Evolutionary conservation across 2,329 filamentous ascomycete genomes (phyloP), one percentile per base, ranked within the genome.

Genomic region (Arachnopeziza araneosa): DNA sequence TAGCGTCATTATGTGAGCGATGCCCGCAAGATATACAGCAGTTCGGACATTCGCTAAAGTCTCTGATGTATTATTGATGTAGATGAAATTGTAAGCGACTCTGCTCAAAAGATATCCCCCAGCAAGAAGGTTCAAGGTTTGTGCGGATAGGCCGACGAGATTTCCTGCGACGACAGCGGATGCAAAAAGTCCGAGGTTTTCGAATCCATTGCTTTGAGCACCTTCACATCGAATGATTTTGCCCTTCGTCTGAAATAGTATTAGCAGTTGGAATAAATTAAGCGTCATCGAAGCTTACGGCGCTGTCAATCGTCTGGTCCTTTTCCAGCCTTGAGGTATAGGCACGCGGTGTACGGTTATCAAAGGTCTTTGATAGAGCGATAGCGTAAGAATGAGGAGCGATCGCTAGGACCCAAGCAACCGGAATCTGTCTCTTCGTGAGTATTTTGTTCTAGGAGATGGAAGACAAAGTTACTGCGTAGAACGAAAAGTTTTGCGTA

Each of bases 141-240:
- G 4, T 22, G 59, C 44, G 22, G 64, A 53, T 21, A 77, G 56
- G 12, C 67, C 67, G 2, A 74, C 74, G 0, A 70, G 50, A 54
- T 75, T 77, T 7, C 70, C 75, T 0, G 75, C 75, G 1, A 74
- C 68, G 1, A 77, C 70, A 9, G 73, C 72, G 0, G 74, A 67
- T 6, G 74, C 73, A 58, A 75, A 77, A 23, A 76, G 67, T 19
- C 71, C 72, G 5, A 78, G 56, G 54, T 75, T 77, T 63, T 77
- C 75, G 50, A 75, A 71, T 19, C 72, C 71, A 56, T 77, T 77
- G 9, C 62, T 59, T 59, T 71, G 68, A 1, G 75, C 75, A 6
- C 68, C 70, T 65, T 77, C 74, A 30, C 72, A 71, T 24, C 75
- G 71, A 44, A 68, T 52, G 57, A 77, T 71, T 1, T 57, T 64